phyloP scores from a whole-genome alignment of 2,329 filamentous ascomycete genomes.

The Monosporascus sp. region DNA sequence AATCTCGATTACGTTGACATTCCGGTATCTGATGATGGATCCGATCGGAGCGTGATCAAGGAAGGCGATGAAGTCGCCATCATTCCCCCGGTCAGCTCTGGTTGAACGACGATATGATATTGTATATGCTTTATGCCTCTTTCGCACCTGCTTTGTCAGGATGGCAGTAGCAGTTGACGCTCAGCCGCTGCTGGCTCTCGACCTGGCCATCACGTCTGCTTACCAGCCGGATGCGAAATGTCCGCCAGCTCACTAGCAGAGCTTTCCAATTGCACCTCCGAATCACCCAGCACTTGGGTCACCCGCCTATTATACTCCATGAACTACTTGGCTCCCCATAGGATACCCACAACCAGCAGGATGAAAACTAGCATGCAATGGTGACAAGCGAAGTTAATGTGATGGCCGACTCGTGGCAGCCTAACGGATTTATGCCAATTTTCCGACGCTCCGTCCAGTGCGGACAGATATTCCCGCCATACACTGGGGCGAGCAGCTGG shows the following conservation, averaged over 20 bases:
- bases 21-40: constrained; percentile 36
- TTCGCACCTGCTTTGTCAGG: not conserved
- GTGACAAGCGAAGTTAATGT: constrained; percentile 28
- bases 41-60: constrained; percentile 47
- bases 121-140: not conserved
- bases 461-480: constrained; percentile 46
- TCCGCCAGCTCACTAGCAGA: not conserved
- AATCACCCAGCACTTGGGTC: constrained; percentile 23
- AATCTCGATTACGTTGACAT: constrained; percentile 78
- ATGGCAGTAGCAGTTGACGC: constrained; percentile 12
- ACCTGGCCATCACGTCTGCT: not conserved
- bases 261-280: constrained; percentile 15
- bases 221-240: not conserved
- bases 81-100: constrained; percentile 83
- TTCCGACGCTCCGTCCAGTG: constrained; percentile 41
- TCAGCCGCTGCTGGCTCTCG: constrained; percentile 3
- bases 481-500: constrained; percentile 44
- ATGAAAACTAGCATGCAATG: constrained; percentile 19
- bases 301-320: constrained; percentile 4
- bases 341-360: constrained; percentile 12
- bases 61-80: constrained; percentile 80
- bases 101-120: constrained; percentile 40
- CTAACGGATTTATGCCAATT: constrained; percentile 27
- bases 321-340: constrained; percentile 6
- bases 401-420: constrained; percentile 33